Percentiles rank a stretch among this genome's conserved stretches.
These are phyloP conservation scores for Clonostachys rosea DNA, from an alignment of 2,329 filamentous ascomycete genomes.

Conservation along the genomic window DNA sequence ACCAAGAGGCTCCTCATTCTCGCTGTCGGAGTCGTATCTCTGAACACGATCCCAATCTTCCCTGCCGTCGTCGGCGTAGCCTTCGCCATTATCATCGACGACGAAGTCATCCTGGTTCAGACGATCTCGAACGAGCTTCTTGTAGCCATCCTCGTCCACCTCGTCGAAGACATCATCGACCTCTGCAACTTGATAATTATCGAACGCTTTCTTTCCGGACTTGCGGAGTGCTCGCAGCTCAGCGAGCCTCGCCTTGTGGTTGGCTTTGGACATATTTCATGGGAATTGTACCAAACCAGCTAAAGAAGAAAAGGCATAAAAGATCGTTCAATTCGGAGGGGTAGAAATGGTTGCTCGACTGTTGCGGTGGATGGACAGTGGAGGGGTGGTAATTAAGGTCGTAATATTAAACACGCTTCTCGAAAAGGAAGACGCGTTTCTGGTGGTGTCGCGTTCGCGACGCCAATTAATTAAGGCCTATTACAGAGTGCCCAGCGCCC, in stretches of 20 bases:
- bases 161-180: constrained; percentile 87
- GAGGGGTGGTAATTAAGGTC: too few relatives aligned
- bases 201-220: constrained; percentile 86
- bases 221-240: constrained; percentile 81
- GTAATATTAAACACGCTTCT: too few relatives aligned
- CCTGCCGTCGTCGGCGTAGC: constrained; percentile 92
- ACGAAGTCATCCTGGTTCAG: constrained; percentile 96
- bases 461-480: too few relatives aligned
- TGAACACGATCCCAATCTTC: constrained; percentile 84
- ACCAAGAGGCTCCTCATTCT: constrained; percentile 32
- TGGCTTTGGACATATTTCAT: constrained; percentile 25
- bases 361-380: too few relatives aligned
- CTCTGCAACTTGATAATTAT: constrained; percentile 81
- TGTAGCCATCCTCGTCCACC: constrained; percentile 95
- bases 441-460: too few relatives aligned
- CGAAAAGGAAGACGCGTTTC: too few relatives aligned
- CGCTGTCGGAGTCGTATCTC: constrained; percentile 69
- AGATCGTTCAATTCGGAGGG: too few relatives aligned
- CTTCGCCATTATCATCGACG: constrained; percentile 95
- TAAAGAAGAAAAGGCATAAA: too few relatives aligned
- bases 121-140: constrained; percentile 85
- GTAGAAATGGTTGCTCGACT: too few relatives aligned
- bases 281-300: too few relatives aligned
- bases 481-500: too few relatives aligned
- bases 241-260: constrained; percentile 53